A percentile compares a stretch with the other conserved stretches of the same genome.
Evolutionary conservation across 2,329 filamentous ascomycete genomes (phyloP).

Genomic region (Talaromyces sp.): DNA sequence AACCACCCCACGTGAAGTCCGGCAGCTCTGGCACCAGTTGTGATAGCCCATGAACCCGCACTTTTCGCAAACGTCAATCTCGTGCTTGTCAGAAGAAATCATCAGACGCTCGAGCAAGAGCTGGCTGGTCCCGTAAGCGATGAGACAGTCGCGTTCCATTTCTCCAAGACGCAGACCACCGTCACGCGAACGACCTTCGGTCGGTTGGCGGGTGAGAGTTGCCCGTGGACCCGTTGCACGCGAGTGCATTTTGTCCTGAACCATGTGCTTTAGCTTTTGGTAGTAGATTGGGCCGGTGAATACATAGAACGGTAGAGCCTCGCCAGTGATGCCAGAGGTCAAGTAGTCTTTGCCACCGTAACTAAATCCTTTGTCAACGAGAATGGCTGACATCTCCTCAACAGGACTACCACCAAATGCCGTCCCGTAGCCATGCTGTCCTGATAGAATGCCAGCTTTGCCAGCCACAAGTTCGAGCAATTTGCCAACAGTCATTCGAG

Average conservation of each 20-base stretch:
- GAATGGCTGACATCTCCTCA: slow-evolving; percentile 78
- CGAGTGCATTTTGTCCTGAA: slow-evolving; percentile 99
- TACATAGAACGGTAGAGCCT: slow-evolving; percentile 88
- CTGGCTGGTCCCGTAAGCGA: slow-evolving; percentile 92
- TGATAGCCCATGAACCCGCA: slow-evolving; percentile 95
- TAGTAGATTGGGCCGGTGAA: slow-evolving; percentile 99
- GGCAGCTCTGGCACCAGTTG: slow-evolving; percentile 90
- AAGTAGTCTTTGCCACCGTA: slow-evolving; percentile 98
- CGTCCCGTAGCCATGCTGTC: slow-evolving; percentile 83
- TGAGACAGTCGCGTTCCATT: slow-evolving; percentile 98
- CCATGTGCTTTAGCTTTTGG: slow-evolving; percentile 99
- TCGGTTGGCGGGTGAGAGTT: slow-evolving; percentile 90
- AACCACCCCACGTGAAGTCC: slow-evolving; percentile 74
- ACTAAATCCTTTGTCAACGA: slow-evolving; percentile 84
- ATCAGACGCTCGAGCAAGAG: slow-evolving; percentile 88
- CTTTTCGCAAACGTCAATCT: slow-evolving; percentile 87
- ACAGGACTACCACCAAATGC: slow-evolving; percentile 79
- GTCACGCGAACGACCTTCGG: slow-evolving; percentile 86
- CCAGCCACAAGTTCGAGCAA: slow-evolving; percentile 91
- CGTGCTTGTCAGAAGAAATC: slow-evolving; percentile 84
- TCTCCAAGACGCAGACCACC: slow-evolving; percentile 91
- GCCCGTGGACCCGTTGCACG: slow-evolving; percentile 84
- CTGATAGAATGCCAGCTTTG: slow-evolving; percentile 83
- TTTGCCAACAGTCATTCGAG: slow-evolving; percentile 98
- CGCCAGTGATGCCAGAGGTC: slow-evolving; percentile 89